These are phyloP conservation scores for Eimeria falciformis DNA, from an alignment of 169 alveolate genomes.

Conservation along the genomic window DNA sequence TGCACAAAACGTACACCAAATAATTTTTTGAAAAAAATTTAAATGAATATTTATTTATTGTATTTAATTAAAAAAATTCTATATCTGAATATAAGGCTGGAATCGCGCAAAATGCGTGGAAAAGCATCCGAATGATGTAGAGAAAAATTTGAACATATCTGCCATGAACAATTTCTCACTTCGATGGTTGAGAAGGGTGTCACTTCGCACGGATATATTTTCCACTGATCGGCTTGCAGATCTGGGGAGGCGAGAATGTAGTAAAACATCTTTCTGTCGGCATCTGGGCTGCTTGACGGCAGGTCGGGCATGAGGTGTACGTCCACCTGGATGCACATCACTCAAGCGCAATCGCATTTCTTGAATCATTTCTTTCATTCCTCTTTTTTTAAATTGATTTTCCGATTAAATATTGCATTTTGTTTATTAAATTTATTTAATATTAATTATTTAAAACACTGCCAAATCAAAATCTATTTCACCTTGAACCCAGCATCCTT, in stretches of 20 bases:
- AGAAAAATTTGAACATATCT: too few species aligned
- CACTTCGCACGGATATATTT: constrained; percentile 96
- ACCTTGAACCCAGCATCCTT: constrained; percentile 93
- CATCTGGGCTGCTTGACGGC: constrained; percentile 89
- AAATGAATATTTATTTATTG: too few species aligned
- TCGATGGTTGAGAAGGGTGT: constrained; percentile 94
- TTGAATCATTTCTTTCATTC: not conserved
- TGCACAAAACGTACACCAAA: too few species aligned
- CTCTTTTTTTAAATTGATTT: too few species aligned
- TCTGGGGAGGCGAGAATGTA: constrained; percentile 87
- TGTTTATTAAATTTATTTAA: too few species aligned
- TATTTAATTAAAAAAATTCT: too few species aligned
- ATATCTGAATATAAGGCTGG: too few species aligned
- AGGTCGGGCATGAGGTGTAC: constrained; percentile 96
- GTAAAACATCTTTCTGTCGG: constrained; percentile 92
- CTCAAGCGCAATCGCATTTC: not conserved
- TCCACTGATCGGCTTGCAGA: constrained; percentile 97
- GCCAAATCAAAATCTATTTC: not conserved
- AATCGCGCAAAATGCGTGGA: too few species aligned
- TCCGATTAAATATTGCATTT: too few species aligned
- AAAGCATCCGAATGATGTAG: too few species aligned
- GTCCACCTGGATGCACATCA: constrained; percentile 86
- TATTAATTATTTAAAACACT: too few species aligned
- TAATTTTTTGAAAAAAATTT: too few species aligned
- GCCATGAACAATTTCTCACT: constrained; percentile 62